Evolutionary conservation across 2,329 filamentous ascomycete species (phyloP), one percentile per base, ranked within the genome.

Genomic region (Pyrenophora graminea): DNA sequence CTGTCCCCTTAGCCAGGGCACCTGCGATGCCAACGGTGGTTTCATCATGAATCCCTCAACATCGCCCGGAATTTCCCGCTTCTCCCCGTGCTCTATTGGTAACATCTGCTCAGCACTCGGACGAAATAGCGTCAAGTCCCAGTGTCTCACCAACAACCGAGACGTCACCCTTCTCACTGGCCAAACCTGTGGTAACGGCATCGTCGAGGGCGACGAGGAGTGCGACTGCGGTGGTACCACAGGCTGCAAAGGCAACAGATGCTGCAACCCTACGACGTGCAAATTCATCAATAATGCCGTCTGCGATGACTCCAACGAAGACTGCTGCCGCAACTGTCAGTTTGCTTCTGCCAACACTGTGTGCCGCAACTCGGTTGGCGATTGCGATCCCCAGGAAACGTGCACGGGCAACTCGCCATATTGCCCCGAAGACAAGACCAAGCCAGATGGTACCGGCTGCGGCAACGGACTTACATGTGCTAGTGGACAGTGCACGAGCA

Each of bases 31-130:
- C 18, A 77, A 80, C 36, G 87, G 84, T n/a, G 74, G 81, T 53
- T 99, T 85, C 75, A 91, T 99, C 74, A 99, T 99, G 94, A 97
- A 97, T 70, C 94, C 94, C 0, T 94, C 89, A 9, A 94, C 93
- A 1, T 83, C 82, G 10, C 71, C 79, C 7, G 83, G 84, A 49
- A 90, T 97, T 69, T 87, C 82, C 1, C 77, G 82, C 36, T 99
- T 99, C 76, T 97, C 91, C 1, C 82, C 87, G 2, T 99, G 94
- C 77, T 89, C 86, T 19, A 82, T 99, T 59, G 94, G 94, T 58
- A 97, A 97, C 68, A 90, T 99, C 54, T 99, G 94, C 77, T 89
- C 89, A 5, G 91, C 90, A 25, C 80, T 99, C 58, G 85, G 83
- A 45, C 83, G 87, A 51, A 88, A 88, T 66, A 89, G 86, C 55